Conservation (phyloP, 192 early-diverging fungal species). For the Backusella australiensis region DNA sequence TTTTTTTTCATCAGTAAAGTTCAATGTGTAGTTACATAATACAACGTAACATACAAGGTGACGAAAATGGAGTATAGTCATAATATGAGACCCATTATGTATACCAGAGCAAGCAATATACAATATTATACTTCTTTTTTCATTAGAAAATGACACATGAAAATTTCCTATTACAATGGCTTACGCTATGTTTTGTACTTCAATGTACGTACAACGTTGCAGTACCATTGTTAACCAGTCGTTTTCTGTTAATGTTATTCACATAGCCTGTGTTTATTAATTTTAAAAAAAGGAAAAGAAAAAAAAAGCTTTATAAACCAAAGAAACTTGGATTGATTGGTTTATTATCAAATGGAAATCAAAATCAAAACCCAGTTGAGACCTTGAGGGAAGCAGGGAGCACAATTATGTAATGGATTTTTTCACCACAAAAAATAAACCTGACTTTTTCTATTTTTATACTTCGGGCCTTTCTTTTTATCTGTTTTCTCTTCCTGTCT, state of each 20-base stretch:
- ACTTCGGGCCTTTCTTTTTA: background rate
- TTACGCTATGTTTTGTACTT: background rate
- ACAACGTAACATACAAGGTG: too few species aligned
- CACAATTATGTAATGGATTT: background rate
- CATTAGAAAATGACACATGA: background rate
- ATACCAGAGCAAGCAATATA: background rate
- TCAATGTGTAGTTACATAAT: too few species aligned
- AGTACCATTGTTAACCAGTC: background rate
- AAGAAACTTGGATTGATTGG: background rate
- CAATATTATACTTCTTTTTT: background rate
- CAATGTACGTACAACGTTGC: background rate
- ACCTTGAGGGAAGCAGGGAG: background rate
- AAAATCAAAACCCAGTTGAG: conserved; percentile 6
- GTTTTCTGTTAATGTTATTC: background rate
- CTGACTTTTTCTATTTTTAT: background rate
- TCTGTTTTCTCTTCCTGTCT: background rate
- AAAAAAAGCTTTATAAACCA: background rate
- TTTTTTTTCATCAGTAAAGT: too few species aligned
- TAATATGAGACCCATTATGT: too few species aligned
- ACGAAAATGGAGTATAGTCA: too few species aligned
- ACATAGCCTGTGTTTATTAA: too few species aligned
- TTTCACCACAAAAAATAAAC: background rate
- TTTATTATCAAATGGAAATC: background rate
- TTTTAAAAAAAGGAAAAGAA: background rate
- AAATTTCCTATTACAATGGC: background rate